These are phyloP conservation scores for Curvularia lunata DNA, from an alignment of 2,329 filamentous ascomycete species.

Conservation along the genomic window DNA sequence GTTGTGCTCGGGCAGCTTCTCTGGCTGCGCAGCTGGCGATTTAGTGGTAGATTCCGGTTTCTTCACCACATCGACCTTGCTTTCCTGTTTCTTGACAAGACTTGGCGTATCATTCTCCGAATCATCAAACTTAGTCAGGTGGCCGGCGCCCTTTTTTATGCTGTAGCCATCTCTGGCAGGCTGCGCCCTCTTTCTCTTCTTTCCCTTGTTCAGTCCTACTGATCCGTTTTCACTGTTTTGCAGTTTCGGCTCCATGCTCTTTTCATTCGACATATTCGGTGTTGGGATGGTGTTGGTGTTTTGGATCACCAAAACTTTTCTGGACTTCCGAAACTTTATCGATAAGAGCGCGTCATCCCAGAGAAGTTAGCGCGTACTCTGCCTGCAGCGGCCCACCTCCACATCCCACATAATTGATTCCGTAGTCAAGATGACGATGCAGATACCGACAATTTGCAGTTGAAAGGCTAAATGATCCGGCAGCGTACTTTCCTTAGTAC, in stretches of 20 bases:
- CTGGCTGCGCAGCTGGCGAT: background rate
- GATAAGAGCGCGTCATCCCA: constrained; percentile 26
- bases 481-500: constrained; percentile 14
- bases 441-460: background rate
- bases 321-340: constrained; percentile 27
- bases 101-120: constrained; percentile 13
- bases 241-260: constrained; percentile 4
- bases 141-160: constrained; percentile 24
- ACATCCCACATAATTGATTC: constrained; percentile 4
- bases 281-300: constrained; percentile 6
- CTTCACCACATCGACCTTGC: background rate
- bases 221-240: background rate
- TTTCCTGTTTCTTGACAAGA: background rate
- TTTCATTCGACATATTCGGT: constrained; percentile 26
- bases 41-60: background rate
- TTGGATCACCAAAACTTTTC: constrained; percentile 25
- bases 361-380: background rate
- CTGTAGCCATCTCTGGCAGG: constrained; percentile 12
- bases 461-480: constrained; percentile 25
- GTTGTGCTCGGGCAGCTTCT: constrained; percentile 4
- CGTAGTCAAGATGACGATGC: background rate
- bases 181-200: constrained; percentile 43
- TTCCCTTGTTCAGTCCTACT: constrained; percentile 29
- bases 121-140: constrained; percentile 25
- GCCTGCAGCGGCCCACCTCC: constrained; percentile 1